Evolutionary conservation across 164 flowering plant species (phyloP).

Genomic region (Annona squamosa): DNA sequence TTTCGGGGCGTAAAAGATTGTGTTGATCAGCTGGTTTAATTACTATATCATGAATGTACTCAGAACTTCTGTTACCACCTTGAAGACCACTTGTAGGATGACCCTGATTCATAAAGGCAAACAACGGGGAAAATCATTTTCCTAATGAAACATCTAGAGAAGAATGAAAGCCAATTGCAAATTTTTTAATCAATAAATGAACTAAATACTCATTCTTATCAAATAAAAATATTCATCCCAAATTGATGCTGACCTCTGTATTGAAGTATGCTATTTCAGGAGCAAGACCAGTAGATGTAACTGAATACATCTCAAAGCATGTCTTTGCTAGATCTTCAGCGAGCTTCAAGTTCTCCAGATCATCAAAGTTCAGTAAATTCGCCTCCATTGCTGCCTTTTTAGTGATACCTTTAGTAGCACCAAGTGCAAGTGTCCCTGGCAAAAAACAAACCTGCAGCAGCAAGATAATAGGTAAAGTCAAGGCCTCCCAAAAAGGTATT

Average conservation of each 20-base stretch:
- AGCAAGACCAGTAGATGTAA: conserved; percentile 94
- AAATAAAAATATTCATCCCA: background rate
- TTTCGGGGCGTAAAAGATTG: conserved; percentile 96
- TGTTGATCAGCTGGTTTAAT: conserved; percentile 83
- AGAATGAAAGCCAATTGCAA: conserved; percentile 1
- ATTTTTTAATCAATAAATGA: background rate
- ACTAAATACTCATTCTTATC: background rate
- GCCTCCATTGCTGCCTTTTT: conserved; percentile 72
- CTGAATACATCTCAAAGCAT: conserved; percentile 84
- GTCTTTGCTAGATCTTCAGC: conserved; percentile 92
- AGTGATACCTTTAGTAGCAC: conserved; percentile 88
- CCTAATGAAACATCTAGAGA: background rate
- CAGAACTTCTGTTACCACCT: conserved; percentile 86
- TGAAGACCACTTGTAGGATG: conserved; percentile 57
- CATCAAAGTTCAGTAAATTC: conserved; percentile 64
- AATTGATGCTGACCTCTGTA: conserved; percentile 44
- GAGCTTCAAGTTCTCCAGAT: conserved; percentile 81
- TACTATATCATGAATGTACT: conserved; percentile 67
- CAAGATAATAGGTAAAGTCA: background rate
- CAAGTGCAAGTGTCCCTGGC: conserved; percentile 97
- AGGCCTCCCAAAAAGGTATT: background rate
- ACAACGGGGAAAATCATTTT: conserved; percentile 9
- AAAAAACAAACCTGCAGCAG: conserved; percentile 78
- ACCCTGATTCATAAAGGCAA: conserved; percentile 44
- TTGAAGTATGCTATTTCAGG: conserved; percentile 95